Base-by-base conservation (phyloP, 2,329 filamentous ascomycete genomes). In the Diaporthe capsici region DNA sequence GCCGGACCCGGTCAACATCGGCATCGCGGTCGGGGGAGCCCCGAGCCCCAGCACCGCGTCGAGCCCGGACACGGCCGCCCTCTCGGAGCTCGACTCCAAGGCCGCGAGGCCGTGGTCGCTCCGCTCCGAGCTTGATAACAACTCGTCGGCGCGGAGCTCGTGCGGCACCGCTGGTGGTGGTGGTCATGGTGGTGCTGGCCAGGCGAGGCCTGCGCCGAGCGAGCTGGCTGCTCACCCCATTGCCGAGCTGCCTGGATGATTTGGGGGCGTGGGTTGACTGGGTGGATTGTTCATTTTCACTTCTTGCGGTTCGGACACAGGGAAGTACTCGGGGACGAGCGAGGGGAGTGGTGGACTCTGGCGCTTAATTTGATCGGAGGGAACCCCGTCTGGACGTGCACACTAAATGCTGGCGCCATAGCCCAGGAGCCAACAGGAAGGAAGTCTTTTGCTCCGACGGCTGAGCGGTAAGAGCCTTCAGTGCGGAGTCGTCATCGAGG, bases 101-200 rank as follows among this genome's bases (percentile, higher is more conserved):
- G 76, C 75, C 0, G 78, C 78, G n/a, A 60, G 77, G 12, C 79
- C 78, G 15, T 80, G 79, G 79, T 80, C 79, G 10, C n/a, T 76
- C 61, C 75, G 78, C 8, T 77, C 74, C 39, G 79, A 80, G 65
- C 71, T 80, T 2, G 75, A 77, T 9, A 42, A 20, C 60, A 55
- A 61, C 22, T 28, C 10, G n/a, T 63, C 53, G 71, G 71, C 42
- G 44, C 72, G 51, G 17, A 55, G 49, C 53, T 60, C 67, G 34
- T 61, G 31, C 31, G 39, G 39, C 20, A 44, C 42, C 8, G 57
- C 57, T 22, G 58, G 42, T 31, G 17, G 37, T 31, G 39, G 37
- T 37, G 28, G 49, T 42, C 22, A 70, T 12, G 42, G 39, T 9
- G 34, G 53, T 15, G 5, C 9, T 8, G 63, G 47, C 1, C 53